Percentiles rank a stretch among this genome's conserved stretches.
Conservation (phyloP, 2,329 filamentous ascomycete species). For the Lachnellula hyalina region DNA sequence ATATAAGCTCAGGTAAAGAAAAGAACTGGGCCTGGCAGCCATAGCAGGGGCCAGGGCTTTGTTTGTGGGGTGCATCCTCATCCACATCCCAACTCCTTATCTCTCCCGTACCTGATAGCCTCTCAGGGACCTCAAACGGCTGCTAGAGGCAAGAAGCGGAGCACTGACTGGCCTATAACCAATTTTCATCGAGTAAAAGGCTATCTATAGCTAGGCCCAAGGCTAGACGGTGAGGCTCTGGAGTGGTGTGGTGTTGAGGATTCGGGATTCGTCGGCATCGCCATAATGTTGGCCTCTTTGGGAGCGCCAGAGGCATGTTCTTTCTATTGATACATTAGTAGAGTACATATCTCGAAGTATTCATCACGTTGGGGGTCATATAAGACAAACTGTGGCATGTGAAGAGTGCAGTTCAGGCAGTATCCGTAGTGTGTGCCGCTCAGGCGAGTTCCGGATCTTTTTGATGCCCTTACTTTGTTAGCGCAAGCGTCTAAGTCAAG, state of each 20-base stretch:
- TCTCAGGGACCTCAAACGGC: background rate
- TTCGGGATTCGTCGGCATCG: background rate
- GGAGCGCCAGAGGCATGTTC: background rate
- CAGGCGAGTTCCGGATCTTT: slow-evolving; percentile 4
- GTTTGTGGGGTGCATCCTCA: slow-evolving; percentile 24
- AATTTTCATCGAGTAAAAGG: slow-evolving; percentile 22
- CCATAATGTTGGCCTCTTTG: too few relatives aligned
- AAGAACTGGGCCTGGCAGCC: slow-evolving; percentile 1
- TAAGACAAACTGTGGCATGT: background rate
- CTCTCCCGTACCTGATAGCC: slow-evolving; percentile 5
- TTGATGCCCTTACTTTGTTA: background rate
- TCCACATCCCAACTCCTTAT: slow-evolving; percentile 20
- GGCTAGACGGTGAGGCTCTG: background rate
- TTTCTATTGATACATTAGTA: background rate
- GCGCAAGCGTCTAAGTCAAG: background rate
- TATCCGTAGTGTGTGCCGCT: background rate
- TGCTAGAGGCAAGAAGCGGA: background rate
- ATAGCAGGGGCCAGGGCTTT: slow-evolving; percentile 3
- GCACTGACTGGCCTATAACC: slow-evolving; percentile 4
- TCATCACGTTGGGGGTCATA: background rate
- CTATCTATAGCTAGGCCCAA: background rate
- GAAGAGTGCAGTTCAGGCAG: too few relatives aligned
- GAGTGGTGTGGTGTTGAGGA: background rate
- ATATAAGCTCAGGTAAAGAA: too few relatives aligned
- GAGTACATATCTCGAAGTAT: too few relatives aligned